Evolutionary conservation across 805 yeast genomes (phyloP).

Genomic region (Pichia rugopelliculosa): DNA sequence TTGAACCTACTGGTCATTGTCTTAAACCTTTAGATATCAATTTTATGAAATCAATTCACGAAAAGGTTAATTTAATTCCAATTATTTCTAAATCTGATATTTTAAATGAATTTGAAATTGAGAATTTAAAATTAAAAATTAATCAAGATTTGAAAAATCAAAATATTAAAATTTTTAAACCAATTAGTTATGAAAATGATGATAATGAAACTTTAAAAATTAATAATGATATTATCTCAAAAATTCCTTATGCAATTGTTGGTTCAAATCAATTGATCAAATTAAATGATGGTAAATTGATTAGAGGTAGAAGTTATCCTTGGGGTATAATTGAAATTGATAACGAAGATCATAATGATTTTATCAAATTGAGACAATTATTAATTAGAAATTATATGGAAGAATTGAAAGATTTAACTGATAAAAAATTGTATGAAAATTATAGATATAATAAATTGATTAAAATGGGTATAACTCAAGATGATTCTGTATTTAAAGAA

Average conservation of each 20-base stretch:
- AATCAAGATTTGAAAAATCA: constrained; percentile 69
- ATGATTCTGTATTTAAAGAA: constrained; percentile 85
- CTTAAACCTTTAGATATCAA: constrained; percentile 82
- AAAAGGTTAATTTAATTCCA: constrained; percentile 89
- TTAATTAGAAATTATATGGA: constrained; percentile 86
- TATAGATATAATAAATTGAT: constrained; percentile 80
- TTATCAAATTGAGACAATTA: constrained; percentile 79
- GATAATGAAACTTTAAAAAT: constrained; percentile 74
- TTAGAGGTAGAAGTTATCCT: constrained; percentile 90
- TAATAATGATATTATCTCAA: constrained; percentile 57
- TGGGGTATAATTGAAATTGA: constrained; percentile 98
- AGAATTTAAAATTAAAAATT: constrained; percentile 67
- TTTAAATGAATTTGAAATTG: constrained; percentile 78
- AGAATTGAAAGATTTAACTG: constrained; percentile 84
- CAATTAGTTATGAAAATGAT: constrained; percentile 63
- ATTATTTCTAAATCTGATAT: constrained; percentile 93
- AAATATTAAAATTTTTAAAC: constrained; percentile 68
- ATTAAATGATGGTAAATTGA: constrained; percentile 64
- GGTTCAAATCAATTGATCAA: constrained; percentile 77
- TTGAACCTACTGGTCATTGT: constrained; percentile 96
- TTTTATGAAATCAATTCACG: constrained; percentile 81
- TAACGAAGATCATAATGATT: constrained; percentile 90
- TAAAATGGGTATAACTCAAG: constrained; percentile 85
- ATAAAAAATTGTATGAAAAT: constrained; percentile 70
- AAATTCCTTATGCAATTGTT: constrained; percentile 88